Conservation (phyloP, 2,329 filamentous ascomycete species). For the Talaromyces rugulosus region DNA sequence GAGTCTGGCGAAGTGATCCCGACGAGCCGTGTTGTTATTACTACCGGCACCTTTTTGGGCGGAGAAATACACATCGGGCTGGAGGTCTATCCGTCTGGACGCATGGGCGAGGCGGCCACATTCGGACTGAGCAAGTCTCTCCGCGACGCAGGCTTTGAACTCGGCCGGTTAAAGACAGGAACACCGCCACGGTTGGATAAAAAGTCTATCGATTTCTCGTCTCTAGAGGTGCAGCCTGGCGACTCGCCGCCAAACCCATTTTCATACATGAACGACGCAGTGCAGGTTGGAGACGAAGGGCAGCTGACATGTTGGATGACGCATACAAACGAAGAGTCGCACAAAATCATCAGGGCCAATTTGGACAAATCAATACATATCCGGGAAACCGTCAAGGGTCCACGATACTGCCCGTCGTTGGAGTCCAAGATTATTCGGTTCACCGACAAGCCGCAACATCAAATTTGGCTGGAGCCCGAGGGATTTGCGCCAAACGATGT, state of each 20-base stretch:
- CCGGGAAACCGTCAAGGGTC: slow-evolving; percentile 87
- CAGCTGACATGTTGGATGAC: slow-evolving; percentile 86
- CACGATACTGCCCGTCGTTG: slow-evolving; percentile 90
- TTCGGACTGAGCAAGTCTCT: slow-evolving; percentile 89
- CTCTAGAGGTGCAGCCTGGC: slow-evolving; percentile 69
- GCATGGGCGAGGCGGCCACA: slow-evolving; percentile 91
- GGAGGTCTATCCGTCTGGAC: slow-evolving; percentile 76
- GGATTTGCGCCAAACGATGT: slow-evolving; percentile 78
- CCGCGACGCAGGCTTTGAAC: slow-evolving; percentile 77
- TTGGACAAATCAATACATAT: slow-evolving; percentile 97
- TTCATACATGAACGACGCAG: slow-evolving; percentile 77
- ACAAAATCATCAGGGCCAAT: slow-evolving; percentile 80
- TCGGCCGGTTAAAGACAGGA: slow-evolving; percentile 91
- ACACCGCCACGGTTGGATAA: slow-evolving; percentile 84
- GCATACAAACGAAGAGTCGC: slow-evolving; percentile 76
- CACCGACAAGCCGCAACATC: slow-evolving; percentile 71
- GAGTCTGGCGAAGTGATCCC: slow-evolving; percentile 82
- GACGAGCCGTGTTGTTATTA: slow-evolving; percentile 82
- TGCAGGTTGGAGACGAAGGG: slow-evolving; percentile 63
- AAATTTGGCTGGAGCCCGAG: slow-evolving; percentile 96
- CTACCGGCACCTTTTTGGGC: slow-evolving; percentile 90
- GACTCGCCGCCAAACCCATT: slow-evolving; percentile 87
- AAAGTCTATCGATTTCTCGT: slow-evolving; percentile 73
- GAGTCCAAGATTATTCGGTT: slow-evolving; percentile 94
- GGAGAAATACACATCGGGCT: slow-evolving; percentile 96